Evolutionary conservation across 2,329 filamentous ascomycete genomes (phyloP).

Genomic region (Talaromyces funiculosus): DNA sequence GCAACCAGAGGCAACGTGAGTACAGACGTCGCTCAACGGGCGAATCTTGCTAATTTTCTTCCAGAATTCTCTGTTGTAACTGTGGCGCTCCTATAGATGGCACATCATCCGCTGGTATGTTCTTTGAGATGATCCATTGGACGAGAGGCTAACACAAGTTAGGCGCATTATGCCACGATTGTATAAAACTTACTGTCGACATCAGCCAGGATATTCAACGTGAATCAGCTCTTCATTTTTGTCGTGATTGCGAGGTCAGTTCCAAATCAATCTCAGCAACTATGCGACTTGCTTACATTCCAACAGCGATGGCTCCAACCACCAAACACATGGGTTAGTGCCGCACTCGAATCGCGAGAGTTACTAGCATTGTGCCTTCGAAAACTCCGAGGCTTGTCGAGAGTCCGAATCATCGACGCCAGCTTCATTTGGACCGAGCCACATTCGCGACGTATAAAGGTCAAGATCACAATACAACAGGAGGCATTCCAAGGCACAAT

Average conservation of each 20-base stretch:
- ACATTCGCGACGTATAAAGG: conserved; percentile 83
- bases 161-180: conserved; percentile 91
- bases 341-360: conserved; percentile 81
- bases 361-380: conserved; percentile 85
- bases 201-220: conserved; percentile 86
- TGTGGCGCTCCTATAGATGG: conserved; percentile 95
- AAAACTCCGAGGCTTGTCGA: conserved; percentile 77
- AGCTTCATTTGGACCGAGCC: conserved; percentile 98
- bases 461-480: conserved; percentile 90
- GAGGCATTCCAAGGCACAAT: conserved; percentile 61
- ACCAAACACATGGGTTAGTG: conserved; percentile 78
- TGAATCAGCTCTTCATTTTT: conserved; percentile 84
- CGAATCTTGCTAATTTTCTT: conserved; percentile 15
- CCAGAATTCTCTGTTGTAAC: conserved; percentile 93
- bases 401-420: conserved; percentile 91
- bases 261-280: background rate
- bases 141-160: conserved; percentile 49
- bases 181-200: conserved; percentile 89
- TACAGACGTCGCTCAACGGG: background rate
- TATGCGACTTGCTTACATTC: background rate
- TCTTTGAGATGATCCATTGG: background rate
- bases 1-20: conserved; percentile 51
- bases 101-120: conserved; percentile 42
- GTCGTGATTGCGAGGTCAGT: conserved; percentile 74
- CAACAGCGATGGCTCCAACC: conserved; percentile 72